Conservation (phyloP, 2,329 filamentous ascomycete species). For the Colletotrichum lentis region DNA sequence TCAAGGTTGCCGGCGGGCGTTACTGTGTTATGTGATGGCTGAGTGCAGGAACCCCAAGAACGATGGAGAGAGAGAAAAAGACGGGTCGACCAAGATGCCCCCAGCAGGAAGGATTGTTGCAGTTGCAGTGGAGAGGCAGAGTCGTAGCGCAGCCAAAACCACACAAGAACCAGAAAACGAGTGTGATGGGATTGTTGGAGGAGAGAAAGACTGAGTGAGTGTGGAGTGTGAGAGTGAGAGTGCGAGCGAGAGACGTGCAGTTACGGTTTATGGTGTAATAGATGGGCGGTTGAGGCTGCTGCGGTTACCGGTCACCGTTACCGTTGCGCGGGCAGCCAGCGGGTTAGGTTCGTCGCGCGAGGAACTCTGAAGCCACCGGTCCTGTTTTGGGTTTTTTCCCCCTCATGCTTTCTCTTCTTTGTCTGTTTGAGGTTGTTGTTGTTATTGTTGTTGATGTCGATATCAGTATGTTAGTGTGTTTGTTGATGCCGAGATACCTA, state of each 20-base stretch:
- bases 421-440: slow-evolving; percentile 21
- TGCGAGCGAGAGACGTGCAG: slow-evolving; percentile 9
- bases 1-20: slow-evolving; percentile 5
- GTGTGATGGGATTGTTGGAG: slow-evolving; percentile 4
- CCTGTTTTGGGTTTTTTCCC: not conserved
- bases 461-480: no score
- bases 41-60: slow-evolving; percentile 5
- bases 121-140: slow-evolving; percentile 1
- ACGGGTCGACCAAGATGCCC: not conserved
- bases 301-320: not conserved
- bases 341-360: not conserved
- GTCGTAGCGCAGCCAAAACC: slow-evolving; percentile 16
- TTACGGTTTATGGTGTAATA: slow-evolving; percentile 8
- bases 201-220: not conserved
- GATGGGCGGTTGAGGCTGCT: slow-evolving; percentile 25
- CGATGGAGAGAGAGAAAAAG: not conserved
- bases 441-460: slow-evolving; percentile 4
- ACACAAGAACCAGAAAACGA: slow-evolving; percentile 16
- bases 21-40: slow-evolving; percentile 13
- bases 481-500: no score
- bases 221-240: not conserved
- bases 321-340: slow-evolving; percentile 27
- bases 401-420: slow-evolving; percentile 17
- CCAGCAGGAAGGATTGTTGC: not conserved
- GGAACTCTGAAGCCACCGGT: slow-evolving; percentile 2